A percentile compares a stretch with the other conserved stretches of the same genome.
phyloP scores from a whole-genome alignment of 2,329 filamentous ascomycete genomes.

The Colletotrichum spinosum region DNA sequence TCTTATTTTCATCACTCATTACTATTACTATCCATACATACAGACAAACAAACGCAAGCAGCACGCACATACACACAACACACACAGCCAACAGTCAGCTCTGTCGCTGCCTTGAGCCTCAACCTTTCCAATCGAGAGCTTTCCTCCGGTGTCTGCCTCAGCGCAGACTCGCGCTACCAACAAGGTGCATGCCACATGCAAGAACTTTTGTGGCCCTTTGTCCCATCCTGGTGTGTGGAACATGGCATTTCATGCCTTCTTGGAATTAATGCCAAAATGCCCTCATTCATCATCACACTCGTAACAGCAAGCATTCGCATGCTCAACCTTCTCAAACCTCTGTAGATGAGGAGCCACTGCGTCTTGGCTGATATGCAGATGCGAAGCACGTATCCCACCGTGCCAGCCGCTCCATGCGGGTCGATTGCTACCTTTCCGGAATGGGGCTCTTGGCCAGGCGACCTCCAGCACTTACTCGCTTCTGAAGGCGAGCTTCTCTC shows the following conservation, averaged over 20 bases:
- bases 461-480: conserved; percentile 82
- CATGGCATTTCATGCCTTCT: neutral
- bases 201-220: conserved; percentile 2
- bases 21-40: conserved; percentile 38
- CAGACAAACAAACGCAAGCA: conserved; percentile 24
- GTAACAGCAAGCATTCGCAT: conserved; percentile 15
- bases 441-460: conserved; percentile 75
- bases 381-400: conserved; percentile 32
- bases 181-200: conserved; percentile 20
- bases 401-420: conserved; percentile 38
- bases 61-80: conserved; percentile 19
- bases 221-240: conserved; percentile 7
- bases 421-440: conserved; percentile 67
- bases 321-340: conserved; percentile 5
- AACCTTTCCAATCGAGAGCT: conserved; percentile 27
- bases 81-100: conserved; percentile 3
- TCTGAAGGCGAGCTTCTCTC: conserved; percentile 77
- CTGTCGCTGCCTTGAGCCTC: conserved; percentile 8
- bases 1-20: conserved; percentile 35
- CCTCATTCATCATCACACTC: conserved; percentile 19
- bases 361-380: conserved; percentile 25
- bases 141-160: conserved; percentile 15
- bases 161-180: conserved; percentile 7
- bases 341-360: conserved; percentile 13
- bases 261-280: conserved; percentile 10